A percentile compares a stretch with the other conserved stretches of the same genome.
These are phyloP conservation scores for Bacidia rubella DNA, from an alignment of 495 filamentous ascomycete genomes.

Conservation along the genomic window DNA sequence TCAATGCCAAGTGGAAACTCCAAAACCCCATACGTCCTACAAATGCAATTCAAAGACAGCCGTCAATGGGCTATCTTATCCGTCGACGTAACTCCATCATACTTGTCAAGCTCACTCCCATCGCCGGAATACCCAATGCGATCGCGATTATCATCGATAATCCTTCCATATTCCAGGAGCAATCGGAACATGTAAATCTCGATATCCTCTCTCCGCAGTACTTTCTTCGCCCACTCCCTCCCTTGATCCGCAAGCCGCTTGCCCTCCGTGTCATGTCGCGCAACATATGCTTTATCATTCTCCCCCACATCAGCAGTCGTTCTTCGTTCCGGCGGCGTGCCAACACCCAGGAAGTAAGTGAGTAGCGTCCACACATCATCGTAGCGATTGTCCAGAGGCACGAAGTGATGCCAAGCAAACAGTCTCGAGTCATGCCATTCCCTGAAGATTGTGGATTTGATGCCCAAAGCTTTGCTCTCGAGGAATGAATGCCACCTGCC, in stretches of 20 bases:
- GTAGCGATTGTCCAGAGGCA: constrained; percentile 77
- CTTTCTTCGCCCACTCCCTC: constrained; percentile 52
- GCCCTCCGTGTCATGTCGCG: constrained; percentile 43
- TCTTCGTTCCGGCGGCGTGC: constrained; percentile 24
- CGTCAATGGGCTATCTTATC: constrained; percentile 15
- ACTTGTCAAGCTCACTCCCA: constrained; percentile 24
- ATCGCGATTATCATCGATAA: constrained; percentile 53
- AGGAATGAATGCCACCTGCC: constrained; percentile 59
- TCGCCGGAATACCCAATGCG: constrained; percentile 50
- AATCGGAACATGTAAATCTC: constrained; percentile 56
- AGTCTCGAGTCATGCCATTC: constrained; percentile 65
- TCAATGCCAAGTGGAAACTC: background rate
- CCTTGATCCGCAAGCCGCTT: constrained; percentile 48
- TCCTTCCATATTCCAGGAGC: constrained; percentile 56
- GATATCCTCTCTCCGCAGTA: constrained; percentile 59
- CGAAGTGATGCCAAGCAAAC: constrained; percentile 59
- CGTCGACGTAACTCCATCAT: constrained; percentile 15
- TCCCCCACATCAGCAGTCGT: constrained; percentile 16
- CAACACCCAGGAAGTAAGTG: constrained; percentile 59
- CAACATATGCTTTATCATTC: constrained; percentile 16
- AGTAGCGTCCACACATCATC: constrained; percentile 64
- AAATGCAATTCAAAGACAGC: background rate
- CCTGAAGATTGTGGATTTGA: constrained; percentile 61
- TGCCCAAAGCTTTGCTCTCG: constrained; percentile 45
- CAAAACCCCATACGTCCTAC: background rate